phyloP scores from a whole-genome alignment of 1,284 basidiomycete genomes.

The Sporisorium sorghi region DNA sequence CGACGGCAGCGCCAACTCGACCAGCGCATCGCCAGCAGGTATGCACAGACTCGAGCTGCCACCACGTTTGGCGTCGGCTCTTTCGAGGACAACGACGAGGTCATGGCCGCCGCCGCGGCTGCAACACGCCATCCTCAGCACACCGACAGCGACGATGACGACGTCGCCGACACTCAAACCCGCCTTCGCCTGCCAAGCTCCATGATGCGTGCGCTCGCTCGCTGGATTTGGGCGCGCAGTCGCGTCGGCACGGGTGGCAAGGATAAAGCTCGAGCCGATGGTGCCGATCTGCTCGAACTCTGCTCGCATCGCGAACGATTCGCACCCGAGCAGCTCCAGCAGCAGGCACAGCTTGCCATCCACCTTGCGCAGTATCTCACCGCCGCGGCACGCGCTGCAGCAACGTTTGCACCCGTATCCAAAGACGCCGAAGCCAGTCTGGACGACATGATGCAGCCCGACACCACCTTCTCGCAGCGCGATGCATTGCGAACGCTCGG shows the following conservation, averaged over 20 bases:
- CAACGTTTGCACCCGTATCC: slow-evolving; percentile 26
- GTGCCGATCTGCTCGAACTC: slow-evolving; percentile 37
- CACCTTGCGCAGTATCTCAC: slow-evolving; percentile 43
- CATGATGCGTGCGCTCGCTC: slow-evolving; percentile 47
- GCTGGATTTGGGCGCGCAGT: slow-evolving; percentile 45
- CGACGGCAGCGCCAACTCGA: slow-evolving; percentile 28
- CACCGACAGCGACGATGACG: slow-evolving; percentile 13
- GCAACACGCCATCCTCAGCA: slow-evolving; percentile 16
- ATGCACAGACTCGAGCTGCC: slow-evolving; percentile 10
- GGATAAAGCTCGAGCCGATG: slow-evolving; percentile 26
- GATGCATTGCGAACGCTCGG: slow-evolving; percentile 40
- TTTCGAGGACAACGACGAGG: slow-evolving; percentile 44
- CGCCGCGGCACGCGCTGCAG: slow-evolving; percentile 27
- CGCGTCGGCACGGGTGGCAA: slow-evolving; percentile 30
- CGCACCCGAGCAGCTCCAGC: slow-evolving; percentile 34
- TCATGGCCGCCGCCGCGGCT: slow-evolving; percentile 26
- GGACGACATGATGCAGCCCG: slow-evolving; percentile 39
- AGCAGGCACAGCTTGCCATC: slow-evolving; percentile 36
- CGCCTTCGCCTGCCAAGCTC: slow-evolving; percentile 34
- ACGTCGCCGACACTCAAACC: slow-evolving; percentile 1
- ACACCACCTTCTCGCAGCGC: slow-evolving; percentile 32
- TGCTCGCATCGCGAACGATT: slow-evolving; percentile 42
- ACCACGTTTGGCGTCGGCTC: slow-evolving; percentile 31
- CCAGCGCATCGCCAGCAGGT: slow-evolving; percentile 30
- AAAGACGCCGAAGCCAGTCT: slow-evolving; percentile 27